Evolutionary conservation across 208 protist genomes (phyloP), one percentile per base, ranked within the genome.

Genomic region (Phytomonas sp.): DNA sequence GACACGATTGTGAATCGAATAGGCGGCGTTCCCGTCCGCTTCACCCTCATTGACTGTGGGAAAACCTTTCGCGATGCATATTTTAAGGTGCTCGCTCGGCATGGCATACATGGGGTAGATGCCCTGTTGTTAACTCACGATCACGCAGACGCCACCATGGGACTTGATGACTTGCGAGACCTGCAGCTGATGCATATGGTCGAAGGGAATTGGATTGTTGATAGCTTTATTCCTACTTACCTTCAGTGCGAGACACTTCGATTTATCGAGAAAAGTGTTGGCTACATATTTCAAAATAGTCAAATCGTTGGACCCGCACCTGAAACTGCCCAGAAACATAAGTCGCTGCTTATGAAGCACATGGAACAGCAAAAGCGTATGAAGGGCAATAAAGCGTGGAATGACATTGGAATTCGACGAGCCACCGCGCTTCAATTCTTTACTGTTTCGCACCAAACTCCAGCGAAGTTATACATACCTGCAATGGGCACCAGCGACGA

Each of bases 1-100:
- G 67, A 45, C 19, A 52, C 66, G 26, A 32, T 37, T 0, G 67
- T 67, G 45, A 89, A 87, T 70, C 72, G 73, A 66, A 73, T 81
- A 2, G 63, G 69, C 29, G 70, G 74, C 0, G 68, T 72, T 60
- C 75, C 74, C 0, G 84, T 89, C 5, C 72, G 73, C 10, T 81
- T 82, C 67, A 65, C 91, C 14, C 81, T 97, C 34, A 89, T 97
- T 60, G 92, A 97, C 73, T 91, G 84, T 60, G 92, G 92, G 42
- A 97, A 95, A 66, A 97, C 92, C 0, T 97, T 97, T 77, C 87
- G 92, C 33, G 87, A 92, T 61, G 86, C 92, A 11, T 94, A 93
- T 79, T 92, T 97, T 49, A 83, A 82, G 56, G 85, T 94, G 30
- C 81, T 97, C 56, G 73, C 84, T 1, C 66, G 70, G 40, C 86